phyloP scores from a whole-genome alignment of 176 grass and related monocot species.

The Bonia amplexicaulis region DNA sequence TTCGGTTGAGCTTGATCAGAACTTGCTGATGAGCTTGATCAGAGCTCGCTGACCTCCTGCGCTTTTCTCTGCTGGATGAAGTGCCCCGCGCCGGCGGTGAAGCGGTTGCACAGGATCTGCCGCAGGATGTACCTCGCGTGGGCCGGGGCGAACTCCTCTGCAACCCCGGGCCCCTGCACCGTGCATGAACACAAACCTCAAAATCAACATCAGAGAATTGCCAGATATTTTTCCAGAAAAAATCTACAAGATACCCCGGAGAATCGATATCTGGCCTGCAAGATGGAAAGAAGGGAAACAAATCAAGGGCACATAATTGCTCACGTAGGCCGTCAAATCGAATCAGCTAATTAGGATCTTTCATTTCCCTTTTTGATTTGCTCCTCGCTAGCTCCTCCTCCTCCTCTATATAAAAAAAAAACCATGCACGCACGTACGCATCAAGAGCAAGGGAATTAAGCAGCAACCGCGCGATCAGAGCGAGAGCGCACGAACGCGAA shows the following conservation, averaged over 20 bases:
- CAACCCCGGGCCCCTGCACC: slow-evolving; percentile 44
- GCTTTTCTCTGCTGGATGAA: slow-evolving; percentile 54
- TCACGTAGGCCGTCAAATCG: not conserved
- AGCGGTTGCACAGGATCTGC: slow-evolving; percentile 17
- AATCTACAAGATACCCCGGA: no score
- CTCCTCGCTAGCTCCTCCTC: not conserved
- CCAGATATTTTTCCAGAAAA: no score
- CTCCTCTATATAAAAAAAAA: not conserved
- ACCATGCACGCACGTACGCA: not conserved
- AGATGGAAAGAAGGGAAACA: not conserved
- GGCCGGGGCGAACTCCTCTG: slow-evolving; percentile 10
- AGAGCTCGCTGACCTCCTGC: slow-evolving; percentile 33
- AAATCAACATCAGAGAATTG: no score
- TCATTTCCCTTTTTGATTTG: not conserved
- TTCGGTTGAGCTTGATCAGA: not conserved
- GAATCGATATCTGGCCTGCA: not conserved
- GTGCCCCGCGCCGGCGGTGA: slow-evolving; percentile 37
- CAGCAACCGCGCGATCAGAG: not conserved
- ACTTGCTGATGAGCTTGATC: slow-evolving; percentile 40
- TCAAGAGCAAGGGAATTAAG: not conserved
- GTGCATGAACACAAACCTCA: no score
- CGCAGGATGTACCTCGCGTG: slow-evolving; percentile 14
- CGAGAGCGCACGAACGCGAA: not conserved
- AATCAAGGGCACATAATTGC: not conserved
- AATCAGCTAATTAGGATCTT: not conserved